A percentile compares a stretch with the other conserved stretches of the same genome.
Conservation (phyloP, 1,139 yeast species). For the Debaryomyces psychrophilus region DNA sequence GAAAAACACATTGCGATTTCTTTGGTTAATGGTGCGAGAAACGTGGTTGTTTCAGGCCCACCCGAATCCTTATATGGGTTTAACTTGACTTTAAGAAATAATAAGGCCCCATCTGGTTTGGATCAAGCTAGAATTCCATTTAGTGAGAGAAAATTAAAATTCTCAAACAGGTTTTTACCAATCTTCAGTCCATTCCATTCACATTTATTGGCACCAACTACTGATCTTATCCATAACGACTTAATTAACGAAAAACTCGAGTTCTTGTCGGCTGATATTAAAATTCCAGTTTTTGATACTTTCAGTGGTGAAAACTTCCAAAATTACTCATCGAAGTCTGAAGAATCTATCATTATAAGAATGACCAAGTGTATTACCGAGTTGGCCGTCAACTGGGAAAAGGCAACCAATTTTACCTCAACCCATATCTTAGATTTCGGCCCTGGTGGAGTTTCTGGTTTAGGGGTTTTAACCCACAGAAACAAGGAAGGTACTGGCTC, state of each 20-base stretch:
- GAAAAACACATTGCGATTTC: constrained; percentile 92
- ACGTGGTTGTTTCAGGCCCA: constrained; percentile 95
- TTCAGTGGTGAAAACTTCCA: constrained; percentile 82
- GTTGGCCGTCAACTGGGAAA: constrained; percentile 93
- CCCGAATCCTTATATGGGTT: constrained; percentile 98
- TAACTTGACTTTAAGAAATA: constrained; percentile 86
- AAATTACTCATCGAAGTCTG: constrained; percentile 17
- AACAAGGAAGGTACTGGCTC: constrained; percentile 99
- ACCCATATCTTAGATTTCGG: constrained; percentile 96
- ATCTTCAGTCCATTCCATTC: constrained; percentile 97
- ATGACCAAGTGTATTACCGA: constrained; percentile 83
- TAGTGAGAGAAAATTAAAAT: constrained; percentile 90
- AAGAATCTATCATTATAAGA: constrained; percentile 54
- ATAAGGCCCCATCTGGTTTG: constrained; percentile 91
- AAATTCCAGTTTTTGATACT: constrained; percentile 91
- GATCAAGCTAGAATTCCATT: constrained; percentile 94
- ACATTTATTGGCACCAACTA: constrained; percentile 75
- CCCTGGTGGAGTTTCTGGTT: constrained; percentile 98
- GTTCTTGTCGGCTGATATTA: constrained; percentile 57
- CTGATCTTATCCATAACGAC: constrained; percentile 66
- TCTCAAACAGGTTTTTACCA: constrained; percentile 92
- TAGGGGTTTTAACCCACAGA: constrained; percentile 94
- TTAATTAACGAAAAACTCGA: constrained; percentile 56
- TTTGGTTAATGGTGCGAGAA: constrained; percentile 92
- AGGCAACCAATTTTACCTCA: constrained; percentile 75